Evolutionary conservation across 2,329 filamentous ascomycete genomes (phyloP).

Genomic region (Huntiella moniliformis): DNA sequence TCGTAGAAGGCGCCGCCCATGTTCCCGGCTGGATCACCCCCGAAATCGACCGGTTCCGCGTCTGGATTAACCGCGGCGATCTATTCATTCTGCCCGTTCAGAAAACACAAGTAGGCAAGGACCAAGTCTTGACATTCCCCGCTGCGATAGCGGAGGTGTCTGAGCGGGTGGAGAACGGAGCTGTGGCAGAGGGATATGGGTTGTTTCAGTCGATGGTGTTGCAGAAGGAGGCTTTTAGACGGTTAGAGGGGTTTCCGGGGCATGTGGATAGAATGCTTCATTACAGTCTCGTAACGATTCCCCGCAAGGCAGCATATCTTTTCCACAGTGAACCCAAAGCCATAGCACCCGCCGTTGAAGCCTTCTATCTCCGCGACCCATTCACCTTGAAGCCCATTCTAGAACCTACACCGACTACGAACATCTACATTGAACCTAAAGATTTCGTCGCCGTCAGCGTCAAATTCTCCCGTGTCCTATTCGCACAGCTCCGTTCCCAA

Average conservation of each 20-base stretch:
- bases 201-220: constrained; percentile 56
- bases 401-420: constrained; percentile 19
- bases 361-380: constrained; percentile 81
- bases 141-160: no score
- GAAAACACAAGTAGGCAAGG: no score
- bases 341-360: constrained; percentile 69
- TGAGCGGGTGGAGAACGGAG: no score
- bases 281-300: constrained; percentile 51
- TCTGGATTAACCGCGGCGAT: constrained; percentile 70
- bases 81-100: constrained; percentile 49
- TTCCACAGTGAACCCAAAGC: constrained; percentile 57
- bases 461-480: constrained; percentile 74
- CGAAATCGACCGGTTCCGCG: constrained; percentile 68
- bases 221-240: constrained; percentile 79
- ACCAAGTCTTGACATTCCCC: no score
- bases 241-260: constrained; percentile 63
- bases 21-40: constrained; percentile 83
- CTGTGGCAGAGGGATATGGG: neutral
- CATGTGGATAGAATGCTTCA: constrained; percentile 64
- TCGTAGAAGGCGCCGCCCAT: constrained; percentile 80
- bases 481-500: constrained; percentile 77
- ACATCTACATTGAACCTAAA: constrained; percentile 48
- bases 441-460: constrained; percentile 67
- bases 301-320: constrained; percentile 63
- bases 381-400: constrained; percentile 52